phyloP scores from a whole-genome alignment of 106 monocot genomes.

The Allium cepa region DNA sequence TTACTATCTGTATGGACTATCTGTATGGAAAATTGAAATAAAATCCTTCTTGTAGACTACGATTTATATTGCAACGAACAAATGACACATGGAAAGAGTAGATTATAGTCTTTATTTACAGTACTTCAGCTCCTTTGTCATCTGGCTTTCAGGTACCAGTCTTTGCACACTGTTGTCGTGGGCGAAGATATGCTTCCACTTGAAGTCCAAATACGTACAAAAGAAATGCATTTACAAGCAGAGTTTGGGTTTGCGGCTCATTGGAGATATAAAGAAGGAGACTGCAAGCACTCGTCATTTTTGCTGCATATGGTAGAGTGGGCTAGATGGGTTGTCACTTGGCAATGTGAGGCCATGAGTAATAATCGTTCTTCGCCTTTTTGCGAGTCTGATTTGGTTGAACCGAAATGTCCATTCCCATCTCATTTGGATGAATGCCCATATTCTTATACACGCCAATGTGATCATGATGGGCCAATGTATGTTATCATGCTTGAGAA shows the following conservation, averaged over 20 bases:
- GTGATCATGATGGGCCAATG: slow-evolving; percentile 60
- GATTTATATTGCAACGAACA: no score
- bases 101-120: no score
- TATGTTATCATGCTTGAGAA: slow-evolving; percentile 79
- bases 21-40: no score
- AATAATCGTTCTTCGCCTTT: slow-evolving; percentile 14
- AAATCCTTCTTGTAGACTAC: no score
- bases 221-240: slow-evolving; percentile 90
- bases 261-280: slow-evolving; percentile 95
- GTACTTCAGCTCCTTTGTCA: neutral
- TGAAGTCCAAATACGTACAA: slow-evolving; percentile 93
- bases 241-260: slow-evolving; percentile 97
- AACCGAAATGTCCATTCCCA: slow-evolving; percentile 69
- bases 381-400: slow-evolving; percentile 15
- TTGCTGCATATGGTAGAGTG: slow-evolving; percentile 95
- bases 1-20: no score
- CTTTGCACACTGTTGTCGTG: slow-evolving; percentile 83
- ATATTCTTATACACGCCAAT: slow-evolving; percentile 46
- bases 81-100: no score
- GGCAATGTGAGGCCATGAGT: slow-evolving; percentile 79
- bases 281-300: slow-evolving; percentile 54
- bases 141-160: slow-evolving; percentile 58
- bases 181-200: slow-evolving; percentile 53
- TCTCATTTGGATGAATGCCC: slow-evolving; percentile 75
- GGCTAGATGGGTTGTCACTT: slow-evolving; percentile 83